A percentile compares a stretch with the other conserved stretches of the same genome.
Evolutionary conservation across 2,329 filamentous ascomycete species (phyloP).

Genomic region (Tolypocladium nubicola): DNA sequence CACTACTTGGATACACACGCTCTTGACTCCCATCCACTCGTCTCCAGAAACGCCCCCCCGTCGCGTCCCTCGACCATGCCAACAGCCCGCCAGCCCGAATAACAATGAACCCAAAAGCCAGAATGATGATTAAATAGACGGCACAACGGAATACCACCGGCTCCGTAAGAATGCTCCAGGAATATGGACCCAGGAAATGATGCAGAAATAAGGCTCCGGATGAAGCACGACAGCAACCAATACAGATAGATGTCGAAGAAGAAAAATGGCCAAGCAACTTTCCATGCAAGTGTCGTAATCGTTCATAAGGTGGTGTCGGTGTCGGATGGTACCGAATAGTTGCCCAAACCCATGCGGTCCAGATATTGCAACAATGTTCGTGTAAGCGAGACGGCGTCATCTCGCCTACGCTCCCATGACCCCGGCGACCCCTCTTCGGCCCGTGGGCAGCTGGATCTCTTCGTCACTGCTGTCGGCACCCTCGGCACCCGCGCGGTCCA

Average conservation of each 20-base stretch:
- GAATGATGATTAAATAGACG: not conserved
- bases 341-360: not conserved
- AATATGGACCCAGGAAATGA: not conserved
- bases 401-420: conserved; percentile 15
- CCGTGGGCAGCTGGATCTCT: conserved; percentile 40
- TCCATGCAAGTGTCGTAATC: not conserved
- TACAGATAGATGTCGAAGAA: not conserved
- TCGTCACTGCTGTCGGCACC: conserved; percentile 44
- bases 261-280: not conserved
- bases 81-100: not conserved
- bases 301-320: not conserved
- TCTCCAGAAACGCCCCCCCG: not conserved
- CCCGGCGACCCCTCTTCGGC: conserved; percentile 15
- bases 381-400: not conserved
- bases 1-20: not conserved
- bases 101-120: not conserved
- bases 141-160: not conserved
- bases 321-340: not conserved
- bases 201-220: not conserved
- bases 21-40: not conserved
- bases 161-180: not conserved
- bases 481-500: conserved; percentile 40
- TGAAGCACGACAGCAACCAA: not conserved
- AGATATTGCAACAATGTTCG: not conserved
- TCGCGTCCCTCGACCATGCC: not conserved